Conservation (phyloP, 495 filamentous ascomycete species). For the Hypoxylon intermedium region DNA sequence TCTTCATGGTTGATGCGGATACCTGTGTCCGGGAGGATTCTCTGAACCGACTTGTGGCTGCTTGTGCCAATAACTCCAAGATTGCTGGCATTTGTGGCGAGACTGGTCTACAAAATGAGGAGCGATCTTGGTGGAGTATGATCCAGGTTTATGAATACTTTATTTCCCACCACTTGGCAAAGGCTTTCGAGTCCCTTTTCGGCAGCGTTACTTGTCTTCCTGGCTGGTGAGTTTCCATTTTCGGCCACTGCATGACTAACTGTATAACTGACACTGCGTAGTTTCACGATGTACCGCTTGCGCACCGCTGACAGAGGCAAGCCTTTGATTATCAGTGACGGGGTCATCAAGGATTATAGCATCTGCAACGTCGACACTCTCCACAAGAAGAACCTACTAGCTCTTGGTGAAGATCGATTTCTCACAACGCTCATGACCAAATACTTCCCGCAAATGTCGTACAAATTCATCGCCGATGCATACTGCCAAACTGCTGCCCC, state of each 20-base stretch:
- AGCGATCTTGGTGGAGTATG: constrained; percentile 97
- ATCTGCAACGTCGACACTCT: constrained; percentile 90
- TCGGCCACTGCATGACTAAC: not conserved
- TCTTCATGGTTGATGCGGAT: constrained; percentile 97
- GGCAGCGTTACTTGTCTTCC: constrained; percentile 97
- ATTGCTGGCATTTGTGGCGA: constrained; percentile 98
- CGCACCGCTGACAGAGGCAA: constrained; percentile 90
- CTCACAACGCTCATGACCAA: constrained; percentile 98
- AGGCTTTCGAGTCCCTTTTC: constrained; percentile 95
- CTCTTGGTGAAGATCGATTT: constrained; percentile 96
- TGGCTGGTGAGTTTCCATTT: constrained; percentile 77
- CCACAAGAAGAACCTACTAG: constrained; percentile 97
- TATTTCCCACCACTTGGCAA: constrained; percentile 92
- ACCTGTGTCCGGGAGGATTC: constrained; percentile 94
- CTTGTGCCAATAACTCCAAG: constrained; percentile 91
- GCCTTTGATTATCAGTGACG: constrained; percentile 89
- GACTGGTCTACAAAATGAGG: constrained; percentile 94
- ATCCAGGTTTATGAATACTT: constrained; percentile 99
- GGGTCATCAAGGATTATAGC: constrained; percentile 84
- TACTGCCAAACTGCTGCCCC: constrained; percentile 92
- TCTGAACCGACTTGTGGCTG: constrained; percentile 88
- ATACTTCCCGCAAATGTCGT: constrained; percentile 93
- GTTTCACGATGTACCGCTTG: constrained; percentile 98
- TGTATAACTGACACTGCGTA: constrained; percentile 52
- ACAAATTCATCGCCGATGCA: constrained; percentile 93